Evolutionary conservation across 495 filamentous ascomycete species (phyloP), one percentile per base, ranked within the genome.

Genomic region (Melanomma pulvis-pyrius): DNA sequence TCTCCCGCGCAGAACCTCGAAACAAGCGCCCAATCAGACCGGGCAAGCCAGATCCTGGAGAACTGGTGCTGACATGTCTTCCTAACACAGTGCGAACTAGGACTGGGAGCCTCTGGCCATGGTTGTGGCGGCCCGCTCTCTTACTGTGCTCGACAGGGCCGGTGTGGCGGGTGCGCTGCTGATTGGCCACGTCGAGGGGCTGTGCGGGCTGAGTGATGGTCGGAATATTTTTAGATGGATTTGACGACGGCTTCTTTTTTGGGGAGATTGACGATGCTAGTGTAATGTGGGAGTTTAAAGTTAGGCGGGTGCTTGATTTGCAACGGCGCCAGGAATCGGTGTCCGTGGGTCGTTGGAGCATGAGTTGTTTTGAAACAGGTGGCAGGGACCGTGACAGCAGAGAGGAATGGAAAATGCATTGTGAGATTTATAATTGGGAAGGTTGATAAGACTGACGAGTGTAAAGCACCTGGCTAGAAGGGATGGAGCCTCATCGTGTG

Each of bases 151-250:
- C n/a, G 39, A 15, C 17, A 15, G n/a, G 3, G 39, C 13, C 39
- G 8, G 13, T 15, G 39, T 44, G 39, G 39, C 39, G 8, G 4
- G 4, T 12, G 8, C 39, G 2, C n/a, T 44, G 5, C 13, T n/a
- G 39, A 44, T 44, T 44, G 39, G 39, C 13, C n/a, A 19, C 1
- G 6, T n/a, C 4, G 25, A 26, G 48, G 21, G 48, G 48, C 21
- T 28, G 21, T 50, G 21, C 25, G 21, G 48, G 48, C 48, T 50
- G 2, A 50, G 48, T 50, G 48, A 50, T 50, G 48, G 48, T 2
- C 21, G 25, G 48, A 5, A 19, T 50, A 50, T 50, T 25, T 50
- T 50, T 50, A 50, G 48, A 24, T 50, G 48, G 39, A 44, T n/a
- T 44, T 44, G 39, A n/a, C 2, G 39, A 3, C 8, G 9, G 8